Conservation (phyloP, 2,329 filamentous ascomycete species). For the Ophiognomonia clavigignenti-juglandacearum region DNA sequence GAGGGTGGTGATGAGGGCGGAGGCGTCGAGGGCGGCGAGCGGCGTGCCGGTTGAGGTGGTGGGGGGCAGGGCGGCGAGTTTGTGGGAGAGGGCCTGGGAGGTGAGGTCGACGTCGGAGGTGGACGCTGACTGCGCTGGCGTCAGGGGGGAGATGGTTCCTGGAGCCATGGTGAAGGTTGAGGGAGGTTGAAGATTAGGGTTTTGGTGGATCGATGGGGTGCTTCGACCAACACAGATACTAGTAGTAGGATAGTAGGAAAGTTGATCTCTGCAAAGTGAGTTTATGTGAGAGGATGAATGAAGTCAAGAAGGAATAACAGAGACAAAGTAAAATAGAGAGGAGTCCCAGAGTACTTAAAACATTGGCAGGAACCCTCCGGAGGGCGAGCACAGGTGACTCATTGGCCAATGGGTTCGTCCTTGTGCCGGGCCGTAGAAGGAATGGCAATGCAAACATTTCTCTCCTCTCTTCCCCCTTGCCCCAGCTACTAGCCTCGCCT, state of each 20-base stretch:
- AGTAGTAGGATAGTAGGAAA: neutral
- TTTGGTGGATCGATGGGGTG: neutral
- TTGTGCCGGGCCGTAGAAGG: too few relatives aligned
- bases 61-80: constrained; percentile 31
- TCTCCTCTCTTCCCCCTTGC: too few relatives aligned
- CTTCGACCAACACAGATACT: neutral
- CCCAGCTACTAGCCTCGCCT: too few relatives aligned
- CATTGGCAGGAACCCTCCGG: neutral
- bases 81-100: constrained; percentile 46
- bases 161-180: constrained; percentile 22
- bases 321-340: neutral
- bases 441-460: too few relatives aligned
- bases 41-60: constrained; percentile 33
- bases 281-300: neutral
- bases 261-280: neutral
- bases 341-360: neutral
- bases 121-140: constrained; percentile 31
- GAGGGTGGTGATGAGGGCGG: constrained; percentile 52
- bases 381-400: constrained; percentile 19
- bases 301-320: neutral
- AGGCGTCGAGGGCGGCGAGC: constrained; percentile 56
- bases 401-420: constrained; percentile 18
- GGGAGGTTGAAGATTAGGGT: neutral
- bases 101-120: constrained; percentile 48
- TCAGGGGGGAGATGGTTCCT: constrained; percentile 21